Base-by-base conservation (phyloP, 148 eudicot species). In the Spergularia marina region DNA sequence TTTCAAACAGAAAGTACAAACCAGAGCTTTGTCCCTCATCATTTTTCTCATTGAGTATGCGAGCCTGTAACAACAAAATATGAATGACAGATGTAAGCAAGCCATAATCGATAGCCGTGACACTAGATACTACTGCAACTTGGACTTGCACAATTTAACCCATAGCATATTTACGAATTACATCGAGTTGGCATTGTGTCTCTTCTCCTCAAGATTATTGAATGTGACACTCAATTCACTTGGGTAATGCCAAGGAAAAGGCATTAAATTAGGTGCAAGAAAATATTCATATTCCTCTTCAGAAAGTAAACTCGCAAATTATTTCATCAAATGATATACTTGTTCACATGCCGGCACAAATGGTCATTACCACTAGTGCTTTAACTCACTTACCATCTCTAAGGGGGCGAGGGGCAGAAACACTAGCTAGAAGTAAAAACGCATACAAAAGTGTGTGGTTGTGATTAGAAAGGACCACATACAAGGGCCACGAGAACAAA, bases 11-110 rank as follows among this genome's bases (percentile, higher is more conserved):
- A 63, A 73, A 44, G 54, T 57, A 79, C 91, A 76, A 74, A 94
- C 98, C 96, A 92, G 81, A 73, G 99, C 99, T 83, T 95, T 95
- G 84, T 95, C 99, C 71, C 84, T 86, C 99, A 95, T 95, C 97
- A 95, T 95, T 82, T 95, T 95, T 69, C 92, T 84, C 99, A 95
- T 95, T 8, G 99, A 95, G 79, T 92, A 95, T 41, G 99, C 99
- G 76, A 95, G 97, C 77, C 99, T 95, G 83, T 83, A 86, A 69
- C 72, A 79, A 2, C 69, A 65, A 53, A 81, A 56, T 40, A 23
- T 53, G 2, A 20, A 18, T 67, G 69, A 55, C 51, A 54, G 64
- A 18, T 20, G 20, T 41, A 51, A 74, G 52, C 8, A 21, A 55
- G 4, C 58, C 55, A 76, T 70, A 57, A 76, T 15, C 52, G 53